Conservation (phyloP, 2,329 filamentous ascomycete species). For the Myriangium duriaei region DNA sequence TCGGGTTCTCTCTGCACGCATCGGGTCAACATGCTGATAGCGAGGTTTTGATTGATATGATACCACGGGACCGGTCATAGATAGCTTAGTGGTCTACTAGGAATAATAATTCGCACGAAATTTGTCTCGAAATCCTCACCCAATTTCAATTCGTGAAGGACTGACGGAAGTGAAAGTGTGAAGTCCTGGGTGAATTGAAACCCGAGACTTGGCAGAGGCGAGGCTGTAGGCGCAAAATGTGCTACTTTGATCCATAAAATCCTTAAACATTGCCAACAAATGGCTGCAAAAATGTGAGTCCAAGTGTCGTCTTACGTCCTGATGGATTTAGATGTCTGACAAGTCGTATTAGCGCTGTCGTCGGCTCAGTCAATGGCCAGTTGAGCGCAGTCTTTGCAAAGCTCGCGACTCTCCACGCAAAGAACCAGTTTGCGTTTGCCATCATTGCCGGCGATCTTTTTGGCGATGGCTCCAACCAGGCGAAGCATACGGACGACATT, state of each 20-base stretch:
- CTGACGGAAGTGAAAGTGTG: too few relatives aligned
- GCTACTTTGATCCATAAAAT: background rate
- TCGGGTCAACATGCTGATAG: too few relatives aligned
- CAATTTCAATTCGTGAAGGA: too few relatives aligned
- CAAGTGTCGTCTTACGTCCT: background rate
- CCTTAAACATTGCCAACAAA: slow-evolving; percentile 21
- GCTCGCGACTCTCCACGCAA: slow-evolving; percentile 64
- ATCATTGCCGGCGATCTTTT: slow-evolving; percentile 81
- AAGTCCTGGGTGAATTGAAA: too few relatives aligned
- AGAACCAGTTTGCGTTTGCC: slow-evolving; percentile 79
- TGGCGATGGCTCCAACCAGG: slow-evolving; percentile 33
- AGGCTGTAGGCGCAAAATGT: too few relatives aligned
- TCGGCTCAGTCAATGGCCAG: slow-evolving; percentile 73
- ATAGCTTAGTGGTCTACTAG: too few relatives aligned
- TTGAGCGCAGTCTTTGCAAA: slow-evolving; percentile 67
- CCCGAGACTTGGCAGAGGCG: too few relatives aligned
- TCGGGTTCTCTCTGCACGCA: too few relatives aligned
- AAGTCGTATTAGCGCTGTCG: slow-evolving; percentile 51
- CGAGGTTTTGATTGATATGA: too few relatives aligned
- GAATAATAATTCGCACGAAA: too few relatives aligned
- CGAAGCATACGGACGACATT: slow-evolving; percentile 38
- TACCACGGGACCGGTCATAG: too few relatives aligned
- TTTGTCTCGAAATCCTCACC: too few relatives aligned
- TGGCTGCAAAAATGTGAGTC: slow-evolving; percentile 47
- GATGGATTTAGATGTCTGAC: background rate